phyloP scores from a whole-genome alignment of 352 stramenopile species.

The Globisporangium mamillatum region DNA sequence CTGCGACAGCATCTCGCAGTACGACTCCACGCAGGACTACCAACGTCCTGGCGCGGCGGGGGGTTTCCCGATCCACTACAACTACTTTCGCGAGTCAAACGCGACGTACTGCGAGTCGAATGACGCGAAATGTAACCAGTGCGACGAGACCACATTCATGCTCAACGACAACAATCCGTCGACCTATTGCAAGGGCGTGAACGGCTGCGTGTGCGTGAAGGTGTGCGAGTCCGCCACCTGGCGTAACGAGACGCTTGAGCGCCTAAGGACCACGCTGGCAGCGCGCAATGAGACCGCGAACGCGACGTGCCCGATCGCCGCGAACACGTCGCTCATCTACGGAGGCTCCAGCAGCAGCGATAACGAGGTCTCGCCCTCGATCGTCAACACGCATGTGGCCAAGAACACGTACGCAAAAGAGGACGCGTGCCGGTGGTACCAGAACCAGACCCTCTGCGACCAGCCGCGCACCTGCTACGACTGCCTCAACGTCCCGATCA shows the following conservation, averaged over 20 bases:
- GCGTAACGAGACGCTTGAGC: constrained; percentile 38
- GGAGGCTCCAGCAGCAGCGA: constrained; percentile 14
- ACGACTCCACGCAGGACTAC: constrained; percentile 53
- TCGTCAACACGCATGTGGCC: neutral
- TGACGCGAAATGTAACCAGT: constrained; percentile 37
- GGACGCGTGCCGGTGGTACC: constrained; percentile 60
- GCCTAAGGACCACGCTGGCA: constrained; percentile 23
- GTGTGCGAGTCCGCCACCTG: constrained; percentile 47
- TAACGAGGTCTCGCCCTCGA: constrained; percentile 4
- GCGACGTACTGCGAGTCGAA: constrained; percentile 48
- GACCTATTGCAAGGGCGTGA: constrained; percentile 37
- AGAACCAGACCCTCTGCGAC: constrained; percentile 56
- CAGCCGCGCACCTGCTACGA: constrained; percentile 55
- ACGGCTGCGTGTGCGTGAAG: constrained; percentile 50
- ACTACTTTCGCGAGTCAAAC: constrained; percentile 56
- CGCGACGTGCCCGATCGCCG: constrained; percentile 31
- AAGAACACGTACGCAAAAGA: constrained; percentile 41
- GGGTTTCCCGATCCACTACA: constrained; percentile 47
- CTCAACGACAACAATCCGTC: constrained; percentile 42
- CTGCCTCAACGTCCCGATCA: constrained; percentile 43
- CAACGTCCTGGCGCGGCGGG: constrained; percentile 27
- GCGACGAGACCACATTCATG: constrained; percentile 34
- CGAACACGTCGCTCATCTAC: constrained; percentile 23
- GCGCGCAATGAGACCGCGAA: constrained; percentile 15
- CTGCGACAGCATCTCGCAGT: constrained; percentile 37